Evolutionary conservation across 768 basidiomycete species (phyloP).

Genomic region (Pisolithus sp.): DNA sequence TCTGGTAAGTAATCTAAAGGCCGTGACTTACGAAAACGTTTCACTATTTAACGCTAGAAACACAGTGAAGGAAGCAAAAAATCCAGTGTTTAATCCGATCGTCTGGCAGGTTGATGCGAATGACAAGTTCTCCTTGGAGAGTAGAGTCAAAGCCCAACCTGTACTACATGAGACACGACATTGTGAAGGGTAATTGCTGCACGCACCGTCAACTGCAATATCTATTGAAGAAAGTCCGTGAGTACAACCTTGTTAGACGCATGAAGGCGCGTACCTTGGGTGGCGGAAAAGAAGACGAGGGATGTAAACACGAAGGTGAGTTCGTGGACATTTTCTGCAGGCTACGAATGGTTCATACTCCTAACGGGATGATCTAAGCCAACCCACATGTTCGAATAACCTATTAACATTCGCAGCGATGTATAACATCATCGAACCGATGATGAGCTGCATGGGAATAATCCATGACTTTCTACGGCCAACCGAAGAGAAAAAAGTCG

Average conservation of each 20-base stretch:
- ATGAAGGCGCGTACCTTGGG: slow-evolving; percentile 62
- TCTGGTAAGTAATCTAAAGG: not conserved
- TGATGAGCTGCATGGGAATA: slow-evolving; percentile 90
- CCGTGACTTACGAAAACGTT: slow-evolving; percentile 65
- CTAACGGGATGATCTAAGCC: slow-evolving; percentile 3
- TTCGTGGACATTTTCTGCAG: slow-evolving; percentile 68
- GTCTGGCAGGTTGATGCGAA: slow-evolving; percentile 99
- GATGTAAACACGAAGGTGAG: slow-evolving; percentile 82
- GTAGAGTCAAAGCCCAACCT: slow-evolving; percentile 77
- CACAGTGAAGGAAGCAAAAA: slow-evolving; percentile 93
- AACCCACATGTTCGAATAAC: slow-evolving; percentile 68
- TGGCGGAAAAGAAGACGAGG: slow-evolving; percentile 92
- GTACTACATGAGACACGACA: slow-evolving; percentile 22
- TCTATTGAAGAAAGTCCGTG: slow-evolving; percentile 41
- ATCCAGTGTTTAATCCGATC: slow-evolving; percentile 92
- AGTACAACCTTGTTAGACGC: slow-evolving; percentile 5
- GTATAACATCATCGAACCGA: slow-evolving; percentile 77
- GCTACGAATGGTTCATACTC: slow-evolving; percentile 40
- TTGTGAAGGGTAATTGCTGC: slow-evolving; percentile 25
- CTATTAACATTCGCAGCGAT: slow-evolving; percentile 70
- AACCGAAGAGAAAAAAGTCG: slow-evolving; percentile 69
- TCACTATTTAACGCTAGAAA: slow-evolving; percentile 96
- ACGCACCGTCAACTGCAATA: slow-evolving; percentile 92
- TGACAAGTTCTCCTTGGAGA: slow-evolving; percentile 90
- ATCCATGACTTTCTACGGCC: slow-evolving; percentile 99